Evolutionary conservation across 345 rosid species (phyloP), one percentile per base, ranked within the genome.

Genomic region (Psidium friedrichsthalianum): DNA sequence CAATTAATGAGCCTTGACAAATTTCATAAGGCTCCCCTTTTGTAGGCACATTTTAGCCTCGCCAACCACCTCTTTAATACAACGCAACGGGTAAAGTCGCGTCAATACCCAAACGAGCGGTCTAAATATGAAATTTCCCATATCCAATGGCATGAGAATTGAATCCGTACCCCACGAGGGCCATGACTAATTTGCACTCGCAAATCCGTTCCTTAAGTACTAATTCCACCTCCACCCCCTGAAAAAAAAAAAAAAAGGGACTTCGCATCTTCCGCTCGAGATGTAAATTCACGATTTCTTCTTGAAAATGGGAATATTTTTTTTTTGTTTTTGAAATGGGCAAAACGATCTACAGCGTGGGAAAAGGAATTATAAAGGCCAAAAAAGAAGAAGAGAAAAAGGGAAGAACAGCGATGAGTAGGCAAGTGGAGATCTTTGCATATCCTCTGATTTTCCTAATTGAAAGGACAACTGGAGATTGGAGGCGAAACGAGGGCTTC

Each of bases 51-150:
- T 36, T 59, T 13, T 12, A 27, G 55, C 15, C 55, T 20, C 3
- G 22, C 56, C 8, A 55, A 55, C 20, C 9, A 55, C 56, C 56
- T 55, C 56, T 7, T 20, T 18, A 20, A 61, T 27, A 59, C 6
- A 27, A 59, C 5, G 40, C 20, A 61, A 14, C 27, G 29, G 8
- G 42, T 61, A 61, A 61, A 3, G 5, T 8, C 1, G 2, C 2
- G 42, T 29, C 16, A 29, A 7, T 29, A 36, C 11, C 11, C 6
- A 61, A 61, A 61, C 1, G 74, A 15, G 29, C 22, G 15, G 0
- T 61, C 5, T 27, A 29, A 27, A 29, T n/a, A 6, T n/a, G 13
- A 2, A 58, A 58, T n/a, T n/a, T n/a, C 36, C 0, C 0, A 1
- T n/a, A 58, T n/a, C 7, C 20, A n/a, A 6, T 59, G 36, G 20